phyloP scores from a whole-genome alignment of 805 yeast species.

The Wickerhamiella siamensis region DNA sequence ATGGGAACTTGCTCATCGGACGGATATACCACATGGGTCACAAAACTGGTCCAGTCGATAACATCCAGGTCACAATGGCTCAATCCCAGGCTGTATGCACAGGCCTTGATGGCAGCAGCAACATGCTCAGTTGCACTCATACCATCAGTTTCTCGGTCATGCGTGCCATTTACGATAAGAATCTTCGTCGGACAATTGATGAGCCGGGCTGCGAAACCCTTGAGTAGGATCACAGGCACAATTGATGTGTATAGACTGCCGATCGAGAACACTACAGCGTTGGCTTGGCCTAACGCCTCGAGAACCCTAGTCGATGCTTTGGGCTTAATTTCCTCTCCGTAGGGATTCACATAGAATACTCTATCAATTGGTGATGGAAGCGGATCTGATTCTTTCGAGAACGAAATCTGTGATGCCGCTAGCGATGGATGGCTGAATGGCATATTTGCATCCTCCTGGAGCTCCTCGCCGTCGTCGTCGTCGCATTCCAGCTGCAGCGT shows the following conservation, averaged over 20 bases:
- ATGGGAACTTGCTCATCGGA: slow-evolving; percentile 1
- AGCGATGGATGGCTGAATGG: slow-evolving; percentile 70
- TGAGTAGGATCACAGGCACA: slow-evolving; percentile 59
- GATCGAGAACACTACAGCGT: slow-evolving; percentile 56
- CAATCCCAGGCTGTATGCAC: slow-evolving; percentile 32
- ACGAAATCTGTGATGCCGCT: slow-evolving; percentile 57
- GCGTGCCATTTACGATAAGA: slow-evolving; percentile 54
- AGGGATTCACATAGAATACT: slow-evolving; percentile 69
- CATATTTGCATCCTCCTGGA: slow-evolving; percentile 45
- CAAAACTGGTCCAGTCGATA: slow-evolving; percentile 31
- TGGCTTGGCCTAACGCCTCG: slow-evolving; percentile 33
- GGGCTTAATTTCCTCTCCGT: slow-evolving; percentile 77
- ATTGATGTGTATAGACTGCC: slow-evolving; percentile 85
- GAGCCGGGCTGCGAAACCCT: slow-evolving; percentile 37
- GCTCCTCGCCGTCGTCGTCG: not conserved
- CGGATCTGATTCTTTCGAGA: slow-evolving; percentile 47
- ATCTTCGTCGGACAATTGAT: slow-evolving; percentile 31
- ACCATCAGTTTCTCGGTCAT: slow-evolving; percentile 68
- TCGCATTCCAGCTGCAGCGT: not conserved
- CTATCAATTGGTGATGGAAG: slow-evolving; percentile 61
- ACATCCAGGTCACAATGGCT: slow-evolving; percentile 1
- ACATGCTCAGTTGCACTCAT: slow-evolving; percentile 49
- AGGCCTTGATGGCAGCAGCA: slow-evolving; percentile 39
- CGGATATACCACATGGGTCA: slow-evolving; percentile 48
- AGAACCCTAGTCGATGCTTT: slow-evolving; percentile 50